These are phyloP conservation scores for Gonium pectorale DNA, from an alignment of 139 green algal genomes.

Conservation along the genomic window DNA sequence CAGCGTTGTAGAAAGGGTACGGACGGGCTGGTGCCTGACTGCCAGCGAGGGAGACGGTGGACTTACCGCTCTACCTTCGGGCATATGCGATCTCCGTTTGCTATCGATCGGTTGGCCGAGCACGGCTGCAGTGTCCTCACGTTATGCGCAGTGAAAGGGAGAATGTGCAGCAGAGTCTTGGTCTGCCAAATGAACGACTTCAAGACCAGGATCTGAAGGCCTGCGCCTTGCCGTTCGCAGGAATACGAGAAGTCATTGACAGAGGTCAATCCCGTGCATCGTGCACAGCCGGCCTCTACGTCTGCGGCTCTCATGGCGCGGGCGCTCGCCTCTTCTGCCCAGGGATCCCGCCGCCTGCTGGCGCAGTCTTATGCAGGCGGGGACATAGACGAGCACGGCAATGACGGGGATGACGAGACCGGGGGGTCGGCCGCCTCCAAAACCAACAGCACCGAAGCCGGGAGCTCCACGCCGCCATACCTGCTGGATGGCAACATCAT, in stretches of 20 bases:
- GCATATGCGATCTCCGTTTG: too few species aligned
- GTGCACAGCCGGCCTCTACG: too few species aligned
- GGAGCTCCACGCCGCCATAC: not conserved
- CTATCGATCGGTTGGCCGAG: too few species aligned
- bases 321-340: too few species aligned
- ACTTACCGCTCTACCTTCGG: too few species aligned
- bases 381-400: conserved; percentile 8
- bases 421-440: not conserved
- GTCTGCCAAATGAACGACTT: too few species aligned
- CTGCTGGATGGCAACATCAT: not conserved
- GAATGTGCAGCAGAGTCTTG: too few species aligned
- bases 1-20: not conserved
- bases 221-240: not conserved
- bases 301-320: too few species aligned
- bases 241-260: conserved; percentile 4
- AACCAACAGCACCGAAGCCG: not conserved
- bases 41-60: too few species aligned
- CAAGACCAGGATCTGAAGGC: too few species aligned
- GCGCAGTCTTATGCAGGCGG: not conserved
- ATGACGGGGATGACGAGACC: not conserved
- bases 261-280: not conserved
- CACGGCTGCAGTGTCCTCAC: too few species aligned
- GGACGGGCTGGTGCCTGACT: not conserved
- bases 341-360: not conserved
- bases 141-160: too few species aligned